Conservation (phyloP, 306 rosid species). For the Mucuna pruriens region DNA sequence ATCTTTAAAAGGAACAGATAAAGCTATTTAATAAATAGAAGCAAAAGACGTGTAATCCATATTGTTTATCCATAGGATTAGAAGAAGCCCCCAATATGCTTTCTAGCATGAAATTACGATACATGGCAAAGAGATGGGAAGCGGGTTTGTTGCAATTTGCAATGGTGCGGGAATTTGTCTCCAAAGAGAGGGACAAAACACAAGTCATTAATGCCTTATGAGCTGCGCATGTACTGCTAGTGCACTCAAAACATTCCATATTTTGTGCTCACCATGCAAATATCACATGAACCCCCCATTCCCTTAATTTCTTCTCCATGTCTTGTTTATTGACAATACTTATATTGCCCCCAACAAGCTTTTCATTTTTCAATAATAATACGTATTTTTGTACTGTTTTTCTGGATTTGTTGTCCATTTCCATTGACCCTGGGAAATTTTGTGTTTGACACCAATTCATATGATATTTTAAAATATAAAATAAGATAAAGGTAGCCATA, state of each 20-base stretch:
- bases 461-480: not conserved
- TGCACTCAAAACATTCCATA: constrained; percentile 42
- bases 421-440: not conserved
- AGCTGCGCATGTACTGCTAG: constrained; percentile 37
- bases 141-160: constrained; percentile 42
- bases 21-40: not conserved
- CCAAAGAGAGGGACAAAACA: constrained; percentile 43
- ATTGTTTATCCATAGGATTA: constrained; percentile 9
- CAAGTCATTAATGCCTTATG: constrained; percentile 31
- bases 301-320: not conserved
- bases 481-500: not conserved
- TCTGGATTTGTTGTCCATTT: not conserved
- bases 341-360: not conserved
- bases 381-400: not conserved
- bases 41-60: constrained; percentile 38
- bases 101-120: not conserved
- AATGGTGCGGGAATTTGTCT: constrained; percentile 43
- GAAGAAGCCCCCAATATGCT: constrained; percentile 15
- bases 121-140: not conserved
- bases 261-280: constrained; percentile 49
- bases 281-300: not conserved
- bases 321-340: not conserved
- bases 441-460: not conserved
- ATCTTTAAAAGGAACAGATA: not conserved
- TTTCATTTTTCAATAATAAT: not conserved